Percentiles rank a stretch among this genome's conserved stretches.
Conservation (phyloP, 257 asterid genomes). For the Nicotiana tomentosiformis region DNA sequence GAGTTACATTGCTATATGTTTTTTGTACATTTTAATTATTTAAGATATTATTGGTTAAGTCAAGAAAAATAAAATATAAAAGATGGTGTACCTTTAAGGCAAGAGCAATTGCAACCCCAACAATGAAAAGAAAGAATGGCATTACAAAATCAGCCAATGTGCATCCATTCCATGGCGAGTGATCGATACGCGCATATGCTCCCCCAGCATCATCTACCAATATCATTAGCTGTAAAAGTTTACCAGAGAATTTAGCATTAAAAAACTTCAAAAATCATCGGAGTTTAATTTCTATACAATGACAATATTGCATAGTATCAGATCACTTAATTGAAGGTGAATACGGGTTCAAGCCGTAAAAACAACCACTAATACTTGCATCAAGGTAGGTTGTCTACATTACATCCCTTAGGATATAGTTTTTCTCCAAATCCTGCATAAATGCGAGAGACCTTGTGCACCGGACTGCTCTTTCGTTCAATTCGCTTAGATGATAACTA, state of each 20-base stretch:
- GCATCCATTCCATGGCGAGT: conserved; percentile 97
- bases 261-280: no score
- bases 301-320: not conserved
- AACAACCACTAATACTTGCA: fast-evolving
- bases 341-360: no score
- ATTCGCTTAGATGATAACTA: no score
- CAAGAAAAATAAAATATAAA: not conserved
- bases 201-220: conserved; percentile 85
- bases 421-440: fast-evolving
- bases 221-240: conserved; percentile 27
- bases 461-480: no score
- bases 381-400: no score
- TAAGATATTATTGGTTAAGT: not conserved
- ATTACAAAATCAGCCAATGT: conserved; percentile 82
- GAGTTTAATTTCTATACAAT: not conserved
- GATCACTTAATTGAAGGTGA: no score
- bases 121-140: conserved; percentile 90
- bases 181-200: conserved; percentile 63
- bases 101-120: conserved; percentile 84
- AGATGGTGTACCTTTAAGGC: conserved; percentile 58
- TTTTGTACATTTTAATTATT: no score
- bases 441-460: no score
- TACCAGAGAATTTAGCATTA: no score
- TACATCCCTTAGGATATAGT: no score
- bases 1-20: no score